Evolutionary conservation across 1,284 basidiomycete species (phyloP), one percentile per base, ranked within the genome.

Genomic region (Heimioporus punctisporus): DNA sequence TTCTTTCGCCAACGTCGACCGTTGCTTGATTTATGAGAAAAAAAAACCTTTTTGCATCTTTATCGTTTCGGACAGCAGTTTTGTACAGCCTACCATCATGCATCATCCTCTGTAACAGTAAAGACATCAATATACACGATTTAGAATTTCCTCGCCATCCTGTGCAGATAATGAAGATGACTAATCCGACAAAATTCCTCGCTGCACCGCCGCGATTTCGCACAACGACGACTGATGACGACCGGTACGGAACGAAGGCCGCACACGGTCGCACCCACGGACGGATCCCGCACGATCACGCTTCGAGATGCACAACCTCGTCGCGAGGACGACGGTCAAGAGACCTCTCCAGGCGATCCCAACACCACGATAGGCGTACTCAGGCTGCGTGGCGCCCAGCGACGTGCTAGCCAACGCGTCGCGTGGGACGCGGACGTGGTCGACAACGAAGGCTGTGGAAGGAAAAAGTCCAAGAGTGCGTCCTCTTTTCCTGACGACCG

Each of bases 391-490:
- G 88, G 80, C 17, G 77, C 66, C 5, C 73, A 74, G 2, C 71
- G 72, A 54, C 73, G 74, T 30, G 64, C 70, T 28, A 69, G 76
- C 19, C 82, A 77, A 39, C 74, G 77, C 23, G 92, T 94, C 0
- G 82, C 80, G 2, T 95, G 92, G 93, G 78, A 75, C 24, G 86
- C 90, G n/a, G 86, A 84, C 55, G 89, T 92, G 4, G 79, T 95
- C 2, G 92, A 95, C 66, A 95, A 95, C 60, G 92, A 95, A 64
- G 85, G 85, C 1, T 79, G 84, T 54, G 88, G 88, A 15, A 84
- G 81, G 74, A 94, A 94, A 71, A 90, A 88, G 58, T 89, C 88
- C 23, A 95, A 95, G 74, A 92, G 93, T 93, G 59, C 59, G 88
- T 79, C 10, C n/a, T 5, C 39, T 15, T 34, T n/a, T n/a, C n/a